Evolutionary conservation across 2,329 filamentous ascomycete genomes (phyloP), one percentile per base, ranked within the genome.

Genomic region (Raffaelea albimanens): DNA sequence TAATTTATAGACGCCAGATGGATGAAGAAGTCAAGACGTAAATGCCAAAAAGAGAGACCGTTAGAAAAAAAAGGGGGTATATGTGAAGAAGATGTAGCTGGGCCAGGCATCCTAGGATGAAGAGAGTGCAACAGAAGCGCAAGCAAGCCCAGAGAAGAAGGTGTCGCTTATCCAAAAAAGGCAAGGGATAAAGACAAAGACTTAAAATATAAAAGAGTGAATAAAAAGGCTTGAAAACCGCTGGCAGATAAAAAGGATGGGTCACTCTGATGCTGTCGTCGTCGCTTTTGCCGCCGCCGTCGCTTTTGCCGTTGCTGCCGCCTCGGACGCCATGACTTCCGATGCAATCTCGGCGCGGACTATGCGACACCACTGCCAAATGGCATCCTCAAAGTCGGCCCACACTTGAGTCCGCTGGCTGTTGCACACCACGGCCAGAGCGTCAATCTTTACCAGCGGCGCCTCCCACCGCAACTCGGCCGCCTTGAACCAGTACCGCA

Each of bases 401-500:
- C 90, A 96, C 13, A 81, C 80, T 46, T 79, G 73, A 1, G 74
- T 74, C 44, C 78, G 73, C 14, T 7, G 14, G 50, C 74, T 83
- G 59, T 83, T 83, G 60, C 90, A 85, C 20, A 95, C 90, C 8
- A 96, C 77, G 23, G 84, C 88, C 65, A 94, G 83, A 20, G 91
- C 87, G 59, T 96, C 88, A 46, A 95, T 75, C 53, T 83, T 79
- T 45, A 97, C 72, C 56, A 85, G 77, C 36, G 90, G 34, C 14
- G 18, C 78, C 66, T 97, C 93, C 83, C 91, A 98, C 47, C 93
- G 81, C 50, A 97, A 73, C 67, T 98, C 90, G 8, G 90, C 89
- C 1, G 91, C 93, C 69, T 98, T 98, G 66, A 86, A 78, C 91
- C 93, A 98, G 71, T 85, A 98, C 38, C 89, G 80, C 52, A 98